These are phyloP conservation scores for Stephanodiscus minutulus DNA, from an alignment of 108 stramenopile genomes.

Conservation along the genomic window DNA sequence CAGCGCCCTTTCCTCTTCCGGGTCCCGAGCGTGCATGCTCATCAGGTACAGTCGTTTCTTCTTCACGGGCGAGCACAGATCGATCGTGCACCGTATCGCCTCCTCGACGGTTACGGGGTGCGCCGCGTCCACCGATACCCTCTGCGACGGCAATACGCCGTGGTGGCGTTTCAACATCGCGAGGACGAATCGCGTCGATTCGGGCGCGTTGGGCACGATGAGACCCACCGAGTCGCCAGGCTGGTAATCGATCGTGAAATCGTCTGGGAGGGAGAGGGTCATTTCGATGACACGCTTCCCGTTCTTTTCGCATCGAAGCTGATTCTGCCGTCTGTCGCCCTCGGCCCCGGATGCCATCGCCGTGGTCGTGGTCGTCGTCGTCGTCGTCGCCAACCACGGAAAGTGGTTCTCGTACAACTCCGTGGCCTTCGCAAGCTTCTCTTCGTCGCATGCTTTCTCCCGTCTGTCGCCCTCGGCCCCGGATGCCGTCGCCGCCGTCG, in stretches of 20 bases:
- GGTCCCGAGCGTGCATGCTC: slow-evolving; percentile 64
- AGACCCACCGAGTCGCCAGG: slow-evolving; percentile 93
- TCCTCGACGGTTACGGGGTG: slow-evolving; percentile 63
- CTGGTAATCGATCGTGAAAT: slow-evolving; percentile 79
- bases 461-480: neutral
- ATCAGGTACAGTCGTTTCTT: slow-evolving; percentile 68
- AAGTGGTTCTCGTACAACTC: too few species aligned
- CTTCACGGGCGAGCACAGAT: slow-evolving; percentile 77
- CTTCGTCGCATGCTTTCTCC: too few species aligned
- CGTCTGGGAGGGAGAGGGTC: slow-evolving; percentile 74
- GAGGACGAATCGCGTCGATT: slow-evolving; percentile 56
- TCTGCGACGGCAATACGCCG: slow-evolving; percentile 60
- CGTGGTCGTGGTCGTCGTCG: neutral
- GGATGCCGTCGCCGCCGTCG: neutral
- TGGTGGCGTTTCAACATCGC: slow-evolving; percentile 60
- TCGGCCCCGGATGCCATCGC: neutral
- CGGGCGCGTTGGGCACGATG: slow-evolving; percentile 66
- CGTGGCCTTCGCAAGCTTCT: too few species aligned
- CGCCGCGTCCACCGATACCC: slow-evolving; percentile 62
- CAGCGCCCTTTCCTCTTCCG: slow-evolving; percentile 57
- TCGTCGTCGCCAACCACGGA: too few species aligned
- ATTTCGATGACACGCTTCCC: slow-evolving; percentile 89
- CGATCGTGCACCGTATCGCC: slow-evolving; percentile 59
- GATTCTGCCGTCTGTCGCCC: slow-evolving; percentile 7
- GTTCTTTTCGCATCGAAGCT: slow-evolving; percentile 50